Percentiles rank a stretch among this genome's conserved stretches.
Evolutionary conservation across 2,329 filamentous ascomycete species (phyloP).

Genomic region (Exophiala alcalophila): DNA sequence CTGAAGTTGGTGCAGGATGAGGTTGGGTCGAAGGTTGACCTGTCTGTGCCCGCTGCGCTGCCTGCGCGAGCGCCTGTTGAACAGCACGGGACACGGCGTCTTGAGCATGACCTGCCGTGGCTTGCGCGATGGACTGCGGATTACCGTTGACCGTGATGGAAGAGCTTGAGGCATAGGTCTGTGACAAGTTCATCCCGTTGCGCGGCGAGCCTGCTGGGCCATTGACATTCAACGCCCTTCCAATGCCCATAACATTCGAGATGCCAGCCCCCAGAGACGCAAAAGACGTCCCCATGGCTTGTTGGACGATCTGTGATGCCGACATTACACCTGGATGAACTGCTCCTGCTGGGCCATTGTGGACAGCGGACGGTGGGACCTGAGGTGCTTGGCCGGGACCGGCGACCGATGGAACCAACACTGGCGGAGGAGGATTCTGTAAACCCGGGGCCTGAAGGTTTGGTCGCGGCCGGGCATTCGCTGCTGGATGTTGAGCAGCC

Average conservation of each 20-base stretch:
- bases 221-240: constrained; percentile 12
- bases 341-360: constrained; percentile 4
- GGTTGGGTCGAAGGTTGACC: too few species aligned
- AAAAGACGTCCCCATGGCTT: constrained; percentile 24
- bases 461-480: constrained; percentile 23
- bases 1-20: constrained; percentile 2
- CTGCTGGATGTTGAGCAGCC: constrained; percentile 43
- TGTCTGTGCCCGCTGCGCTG: constrained; percentile 11
- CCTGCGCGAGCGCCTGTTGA: constrained; percentile 16
- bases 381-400: constrained; percentile 23
- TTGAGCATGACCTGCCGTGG: constrained; percentile 14
- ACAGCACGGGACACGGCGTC: constrained; percentile 13
- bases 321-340: constrained; percentile 19
- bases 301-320: constrained; percentile 28
- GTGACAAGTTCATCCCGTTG: constrained; percentile 11
- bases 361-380: constrained; percentile 4
- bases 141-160: constrained; percentile 9
- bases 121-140: constrained; percentile 9
- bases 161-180: constrained; percentile 12
- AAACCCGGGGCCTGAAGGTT: constrained; percentile 3
- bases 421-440: constrained; percentile 29
- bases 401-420: constrained; percentile 36
- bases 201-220: constrained; percentile 2
- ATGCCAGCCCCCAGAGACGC: constrained; percentile 25
- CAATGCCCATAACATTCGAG: constrained; percentile 25